Base-by-base conservation (phyloP, 768 basidiomycete genomes). In the Rhodotorula kratochvilovae region DNA sequence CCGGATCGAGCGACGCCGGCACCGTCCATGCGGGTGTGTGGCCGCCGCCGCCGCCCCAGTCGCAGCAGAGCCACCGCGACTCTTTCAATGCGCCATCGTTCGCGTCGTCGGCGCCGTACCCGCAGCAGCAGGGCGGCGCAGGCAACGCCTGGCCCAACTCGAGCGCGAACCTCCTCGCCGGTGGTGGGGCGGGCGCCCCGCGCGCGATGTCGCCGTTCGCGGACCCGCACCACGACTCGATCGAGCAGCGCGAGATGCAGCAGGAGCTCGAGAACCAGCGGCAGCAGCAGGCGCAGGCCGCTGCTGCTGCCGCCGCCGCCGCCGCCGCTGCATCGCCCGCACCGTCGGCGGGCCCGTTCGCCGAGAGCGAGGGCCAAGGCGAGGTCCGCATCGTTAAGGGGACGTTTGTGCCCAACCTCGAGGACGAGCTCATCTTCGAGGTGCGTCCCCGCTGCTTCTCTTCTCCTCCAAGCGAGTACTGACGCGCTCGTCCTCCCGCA, bases 351-450 rank as follows among this genome's bases (percentile, higher is more conserved):
- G 66, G 71, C 45, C 77, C 76, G 8, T 78, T 78, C 63, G 73
- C 58, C 35, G 77, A 78, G 54, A 69, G 70, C 23, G 67, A 69
- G 36, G 70, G 69, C 5, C 74, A 77, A 58, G 76, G 76, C 42
- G 72, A 75, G 50, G 56, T 77, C 29, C 67, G 72, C 33, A 43
- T 66, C n/a, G 77, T 78, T 25, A 66, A 63, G 35, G 67, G 76
- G 12, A 73, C 74, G 21, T 78, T 78, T 31, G 74, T 76, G 61
- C 77, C 77, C 25, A 69, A 54, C 15, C 51, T 76, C 60, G 70
- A 74, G 8, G 77, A 78, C 58, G 77, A 78, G 68, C 62, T 78
- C 25, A 71, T 77, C 29, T 63, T 78, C 33, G 63, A 60, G 65
- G 73, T 74, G 46, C 62, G 69, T 56, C n/a, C 19, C 5, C 48